Percentiles rank a stretch among this genome's conserved stretches.
These are phyloP conservation scores for Penicillium sp. DNA, from an alignment of 2,329 filamentous ascomycete species.

Conservation along the genomic window DNA sequence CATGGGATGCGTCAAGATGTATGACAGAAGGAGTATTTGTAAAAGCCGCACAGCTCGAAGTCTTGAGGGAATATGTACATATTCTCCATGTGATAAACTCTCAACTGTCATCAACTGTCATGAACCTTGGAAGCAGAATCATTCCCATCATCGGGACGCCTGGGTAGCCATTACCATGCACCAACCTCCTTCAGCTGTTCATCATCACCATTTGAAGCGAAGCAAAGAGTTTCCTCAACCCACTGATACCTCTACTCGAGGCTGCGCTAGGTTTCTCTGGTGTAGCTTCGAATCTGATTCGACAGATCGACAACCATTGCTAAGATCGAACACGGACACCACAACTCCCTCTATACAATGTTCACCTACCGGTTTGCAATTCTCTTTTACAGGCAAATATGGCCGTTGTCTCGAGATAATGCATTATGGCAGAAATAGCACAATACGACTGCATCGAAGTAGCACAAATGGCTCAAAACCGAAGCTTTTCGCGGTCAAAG, in stretches of 20 bases:
- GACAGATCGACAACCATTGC: constrained; percentile 15
- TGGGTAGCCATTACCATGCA: constrained; percentile 8
- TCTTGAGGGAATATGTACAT: no score
- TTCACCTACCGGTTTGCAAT: neutral
- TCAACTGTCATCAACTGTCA: no score
- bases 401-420: constrained; percentile 25
- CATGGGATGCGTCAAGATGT: no score
- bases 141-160: constrained; percentile 4
- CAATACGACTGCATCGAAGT: constrained; percentile 20
- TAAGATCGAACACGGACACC: constrained; percentile 5
- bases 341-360: neutral
- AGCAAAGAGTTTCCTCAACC: constrained; percentile 7
- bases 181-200: constrained; percentile 2
- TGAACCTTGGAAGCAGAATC: no score
- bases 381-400: constrained; percentile 20
- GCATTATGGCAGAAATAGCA: constrained; percentile 26
- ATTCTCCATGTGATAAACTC: no score
- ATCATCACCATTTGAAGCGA: constrained; percentile 13
- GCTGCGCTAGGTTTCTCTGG: neutral
- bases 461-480: constrained; percentile 2
- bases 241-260: constrained; percentile 3
- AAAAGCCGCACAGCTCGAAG: constrained; percentile 7
- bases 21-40: no score
- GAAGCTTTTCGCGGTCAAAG: constrained; percentile 24
- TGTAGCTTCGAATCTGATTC: constrained; percentile 9